Base-by-base conservation (phyloP, 768 basidiomycete species). In the Hydnum rufescens region DNA sequence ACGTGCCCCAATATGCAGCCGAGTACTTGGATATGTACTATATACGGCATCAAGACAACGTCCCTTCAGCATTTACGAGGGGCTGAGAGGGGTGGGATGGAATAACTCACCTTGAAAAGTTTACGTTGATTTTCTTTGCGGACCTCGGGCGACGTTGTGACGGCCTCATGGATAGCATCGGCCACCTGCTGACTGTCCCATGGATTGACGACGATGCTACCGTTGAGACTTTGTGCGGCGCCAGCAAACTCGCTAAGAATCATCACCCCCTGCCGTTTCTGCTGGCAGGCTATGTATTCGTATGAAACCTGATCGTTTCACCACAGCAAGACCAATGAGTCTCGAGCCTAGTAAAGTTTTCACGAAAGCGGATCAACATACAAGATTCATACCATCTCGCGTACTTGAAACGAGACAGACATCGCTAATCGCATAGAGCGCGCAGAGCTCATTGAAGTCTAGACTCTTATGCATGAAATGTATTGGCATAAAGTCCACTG, bases 161-260 rank as follows among this genome's bases (percentile, higher is more conserved):
- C 80, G 0, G 95, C 89, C 64, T 87, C 81, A 66, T 89, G 81
- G 54, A 99, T 95, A n/a, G 90, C 89, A 61, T 96, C 81, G 1
- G 95, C 95, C 49, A 95, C 89, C 61, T 90, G 82, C 65, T 96
- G 92, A n/a, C 84, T 84, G 65, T 97, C 95, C 93, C 95, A 92
- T 22, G 95, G 95, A 70, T 99, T 99, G 61, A 97, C 89, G 62
- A 99, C 89, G 59, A 99, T 74, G 31, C 83, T 85, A 22, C 95
- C 95, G 63, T 97, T 96, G 56, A 99, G 68, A 57, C 80, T 84
- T 67, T 96, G 92, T 16, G 89, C 92, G 5, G 95, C 95, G 28
- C 95, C 95, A 3, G 95, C 93, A 58, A 99, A 97, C 64, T 99
- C 95, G 60, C 90, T 95, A 8, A 99, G 74, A 64, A 99, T 95